These are phyloP conservation scores for Backusella luteola DNA, from an alignment of 192 early-diverging fungal species.

Conservation along the genomic window DNA sequence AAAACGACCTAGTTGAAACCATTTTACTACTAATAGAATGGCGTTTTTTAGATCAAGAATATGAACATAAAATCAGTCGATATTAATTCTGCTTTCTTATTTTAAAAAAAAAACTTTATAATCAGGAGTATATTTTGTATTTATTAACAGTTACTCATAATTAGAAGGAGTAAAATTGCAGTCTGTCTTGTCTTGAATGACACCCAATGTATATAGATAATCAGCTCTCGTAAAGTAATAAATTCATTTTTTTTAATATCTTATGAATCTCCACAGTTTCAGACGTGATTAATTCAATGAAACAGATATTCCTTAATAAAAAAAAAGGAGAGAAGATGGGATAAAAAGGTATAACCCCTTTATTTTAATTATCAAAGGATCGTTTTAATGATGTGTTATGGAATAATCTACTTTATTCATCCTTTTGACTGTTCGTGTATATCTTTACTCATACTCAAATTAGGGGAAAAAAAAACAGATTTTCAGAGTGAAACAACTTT, in stretches of 20 bases:
- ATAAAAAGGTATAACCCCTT: neutral
- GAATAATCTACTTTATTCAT: neutral
- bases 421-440: neutral
- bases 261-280: neutral
- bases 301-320: neutral
- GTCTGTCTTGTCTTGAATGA: too few relatives aligned
- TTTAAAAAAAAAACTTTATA: neutral
- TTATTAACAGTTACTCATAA: too few relatives aligned
- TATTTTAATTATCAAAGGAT: neutral
- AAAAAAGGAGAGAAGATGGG: neutral
- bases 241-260: neutral
- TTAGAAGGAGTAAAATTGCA: too few relatives aligned
- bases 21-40: neutral
- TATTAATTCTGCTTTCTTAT: neutral
- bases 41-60: neutral
- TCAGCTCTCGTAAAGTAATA: neutral
- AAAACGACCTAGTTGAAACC: neutral
- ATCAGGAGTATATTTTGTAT: neutral
- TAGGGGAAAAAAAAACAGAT: neutral
- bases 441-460: neutral
- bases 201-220: neutral
- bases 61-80: neutral
- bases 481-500: neutral
- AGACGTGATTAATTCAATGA: neutral
- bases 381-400: neutral